These are phyloP conservation scores for Solanum chilense DNA, from an alignment of 257 asterid genomes.

Conservation along the genomic window DNA sequence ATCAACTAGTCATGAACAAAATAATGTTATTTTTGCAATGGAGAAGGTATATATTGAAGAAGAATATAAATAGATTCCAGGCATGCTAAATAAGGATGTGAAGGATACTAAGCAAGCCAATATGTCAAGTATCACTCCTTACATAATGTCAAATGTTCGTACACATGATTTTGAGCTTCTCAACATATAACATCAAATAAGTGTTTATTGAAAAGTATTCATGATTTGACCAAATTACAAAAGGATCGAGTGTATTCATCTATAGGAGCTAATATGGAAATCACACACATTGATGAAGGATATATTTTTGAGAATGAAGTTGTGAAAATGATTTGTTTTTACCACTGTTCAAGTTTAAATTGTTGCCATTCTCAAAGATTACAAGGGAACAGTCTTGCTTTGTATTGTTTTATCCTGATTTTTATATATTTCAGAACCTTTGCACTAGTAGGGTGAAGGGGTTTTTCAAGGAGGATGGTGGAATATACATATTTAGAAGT, in stretches of 20 bases:
- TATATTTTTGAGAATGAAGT: background rate
- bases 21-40: background rate
- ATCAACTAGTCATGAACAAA: background rate
- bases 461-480: background rate
- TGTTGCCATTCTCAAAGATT: background rate
- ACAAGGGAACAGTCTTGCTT: background rate
- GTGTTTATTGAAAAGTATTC: background rate
- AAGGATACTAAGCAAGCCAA: background rate
- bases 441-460: background rate
- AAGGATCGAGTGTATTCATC: background rate
- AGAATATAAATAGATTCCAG: background rate
- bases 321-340: background rate
- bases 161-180: background rate
- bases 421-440: background rate
- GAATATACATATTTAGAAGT: background rate
- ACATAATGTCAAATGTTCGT: background rate
- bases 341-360: background rate
- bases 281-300: background rate
- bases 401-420: background rate
- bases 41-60: background rate
- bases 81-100: background rate
- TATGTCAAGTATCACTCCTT: background rate
- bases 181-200: background rate
- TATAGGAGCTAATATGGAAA: background rate
- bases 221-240: background rate